Percentiles rank a stretch among this genome's conserved stretches.
Evolutionary conservation across 2,329 filamentous ascomycete species (phyloP).

Genomic region (Ascochyta pisi): DNA sequence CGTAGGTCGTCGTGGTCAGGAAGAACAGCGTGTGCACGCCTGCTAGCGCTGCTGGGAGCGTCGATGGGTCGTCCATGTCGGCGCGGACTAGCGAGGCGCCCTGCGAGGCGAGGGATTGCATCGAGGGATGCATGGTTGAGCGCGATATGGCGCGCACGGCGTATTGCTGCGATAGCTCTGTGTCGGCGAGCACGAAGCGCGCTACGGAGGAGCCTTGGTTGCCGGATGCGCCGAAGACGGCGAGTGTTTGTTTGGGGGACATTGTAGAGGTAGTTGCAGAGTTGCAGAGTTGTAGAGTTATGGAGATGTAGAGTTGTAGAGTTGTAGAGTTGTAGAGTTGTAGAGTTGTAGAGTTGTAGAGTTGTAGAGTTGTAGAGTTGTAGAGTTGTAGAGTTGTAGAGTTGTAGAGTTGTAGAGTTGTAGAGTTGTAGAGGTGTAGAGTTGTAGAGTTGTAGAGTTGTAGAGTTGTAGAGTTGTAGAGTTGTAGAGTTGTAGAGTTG

Average conservation of each 20-base stretch:
- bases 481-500: no score
- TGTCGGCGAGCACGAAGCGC: slow-evolving; percentile 50
- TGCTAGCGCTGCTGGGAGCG: slow-evolving; percentile 21
- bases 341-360: no score
- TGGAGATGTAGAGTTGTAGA: no score
- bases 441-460: no score
- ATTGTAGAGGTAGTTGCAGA: neutral
- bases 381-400: no score
- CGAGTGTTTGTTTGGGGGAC: slow-evolving; percentile 32
- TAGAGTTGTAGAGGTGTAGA: no score
- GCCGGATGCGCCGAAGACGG: slow-evolving; percentile 43
- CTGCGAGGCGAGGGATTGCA: slow-evolving; percentile 53
- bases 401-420: no score
- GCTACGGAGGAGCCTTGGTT: slow-evolving; percentile 66
- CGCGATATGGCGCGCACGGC: slow-evolving; percentile 64
- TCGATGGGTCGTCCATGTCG: slow-evolving; percentile 52
- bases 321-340: no score
- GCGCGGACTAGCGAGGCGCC: slow-evolving; percentile 62
- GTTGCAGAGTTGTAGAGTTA: neutral
- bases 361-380: no score
- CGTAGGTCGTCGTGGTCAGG: slow-evolving; percentile 34
- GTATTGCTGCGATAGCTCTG: slow-evolving; percentile 50
- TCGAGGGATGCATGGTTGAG: slow-evolving; percentile 52
- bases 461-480: no score
- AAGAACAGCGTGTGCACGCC: slow-evolving; percentile 32